These are phyloP conservation scores for Parachaetomium inaequale DNA, from an alignment of 495 filamentous ascomycete genomes.

Conservation along the genomic window DNA sequence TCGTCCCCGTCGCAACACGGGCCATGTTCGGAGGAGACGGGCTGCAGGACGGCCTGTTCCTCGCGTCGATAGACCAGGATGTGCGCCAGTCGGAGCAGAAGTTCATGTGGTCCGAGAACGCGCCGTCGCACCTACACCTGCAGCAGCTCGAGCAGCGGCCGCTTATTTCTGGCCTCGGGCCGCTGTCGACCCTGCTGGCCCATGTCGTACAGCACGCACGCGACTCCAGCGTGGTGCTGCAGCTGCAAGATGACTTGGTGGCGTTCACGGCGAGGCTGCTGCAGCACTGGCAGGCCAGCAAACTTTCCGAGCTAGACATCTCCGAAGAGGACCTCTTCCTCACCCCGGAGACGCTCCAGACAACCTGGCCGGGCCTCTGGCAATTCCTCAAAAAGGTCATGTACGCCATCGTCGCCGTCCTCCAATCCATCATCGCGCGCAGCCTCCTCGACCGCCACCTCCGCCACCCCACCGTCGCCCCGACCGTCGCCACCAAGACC, in stretches of 20 bases:
- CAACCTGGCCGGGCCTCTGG: conserved; percentile 76
- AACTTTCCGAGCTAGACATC: conserved; percentile 76
- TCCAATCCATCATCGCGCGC: conserved; percentile 69
- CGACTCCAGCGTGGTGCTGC: conserved; percentile 58
- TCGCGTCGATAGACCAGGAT: conserved; percentile 73
- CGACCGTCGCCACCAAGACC: conserved; percentile 68
- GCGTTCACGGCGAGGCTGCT: conserved; percentile 67
- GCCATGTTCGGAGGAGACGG: conserved; percentile 68
- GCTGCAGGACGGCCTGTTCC: conserved; percentile 76
- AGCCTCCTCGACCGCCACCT: conserved; percentile 47
- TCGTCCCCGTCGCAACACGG: conserved; percentile 67
- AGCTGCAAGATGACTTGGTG: conserved; percentile 65
- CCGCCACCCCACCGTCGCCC: conserved; percentile 51
- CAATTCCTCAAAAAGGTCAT: conserved; percentile 73
- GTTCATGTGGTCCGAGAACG: conserved; percentile 67
- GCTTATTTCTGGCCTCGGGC: conserved; percentile 71
- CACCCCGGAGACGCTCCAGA: conserved; percentile 62
- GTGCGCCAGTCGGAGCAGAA: conserved; percentile 60
- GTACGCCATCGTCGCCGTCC: conserved; percentile 71
- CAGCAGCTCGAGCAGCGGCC: conserved; percentile 61
- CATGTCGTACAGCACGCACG: conserved; percentile 65
- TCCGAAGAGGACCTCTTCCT: conserved; percentile 70
- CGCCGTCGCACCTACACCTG: conserved; percentile 55
- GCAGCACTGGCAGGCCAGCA: conserved; percentile 80
- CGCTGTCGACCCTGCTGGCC: conserved; percentile 71